phyloP scores from a whole-genome alignment of 768 basidiomycete genomes.

The Suillus cothurnatus region DNA sequence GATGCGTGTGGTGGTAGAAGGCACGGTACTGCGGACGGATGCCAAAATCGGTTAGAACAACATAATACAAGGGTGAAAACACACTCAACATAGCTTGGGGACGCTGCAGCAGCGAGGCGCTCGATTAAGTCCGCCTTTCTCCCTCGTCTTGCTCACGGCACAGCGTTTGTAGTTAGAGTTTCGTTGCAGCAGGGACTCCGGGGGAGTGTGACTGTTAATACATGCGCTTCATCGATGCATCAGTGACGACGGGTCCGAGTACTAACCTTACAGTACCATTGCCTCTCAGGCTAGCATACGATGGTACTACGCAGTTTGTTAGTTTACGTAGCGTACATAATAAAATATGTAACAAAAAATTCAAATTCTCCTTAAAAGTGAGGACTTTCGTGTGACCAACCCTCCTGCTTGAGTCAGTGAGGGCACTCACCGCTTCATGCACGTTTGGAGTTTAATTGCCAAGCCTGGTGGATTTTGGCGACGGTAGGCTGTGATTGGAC shows the following conservation, averaged over 20 bases:
- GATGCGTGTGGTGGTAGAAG: neutral
- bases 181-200: no score
- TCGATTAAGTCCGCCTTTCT: neutral
- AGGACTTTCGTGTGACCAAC: no score
- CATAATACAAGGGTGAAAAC: neutral
- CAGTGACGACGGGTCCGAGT: no score
- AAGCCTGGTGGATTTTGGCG: no score
- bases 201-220: no score
- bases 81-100: neutral
- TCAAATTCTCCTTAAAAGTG: no score
- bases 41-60: neutral
- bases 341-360: neutral
- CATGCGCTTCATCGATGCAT: no score
- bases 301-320: neutral
- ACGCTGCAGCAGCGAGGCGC: neutral
- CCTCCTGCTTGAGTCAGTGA: neutral
- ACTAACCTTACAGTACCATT: no score
- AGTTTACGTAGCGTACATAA: neutral
- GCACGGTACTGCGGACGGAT: neutral
- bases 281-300: no score
- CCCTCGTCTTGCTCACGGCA: neutral
- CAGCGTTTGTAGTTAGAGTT: no score
- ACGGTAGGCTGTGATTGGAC: no score
- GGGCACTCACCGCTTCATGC: neutral
- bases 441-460: neutral